Conservation (phyloP, 805 yeast species). For the Kuraishia molischiana region DNA sequence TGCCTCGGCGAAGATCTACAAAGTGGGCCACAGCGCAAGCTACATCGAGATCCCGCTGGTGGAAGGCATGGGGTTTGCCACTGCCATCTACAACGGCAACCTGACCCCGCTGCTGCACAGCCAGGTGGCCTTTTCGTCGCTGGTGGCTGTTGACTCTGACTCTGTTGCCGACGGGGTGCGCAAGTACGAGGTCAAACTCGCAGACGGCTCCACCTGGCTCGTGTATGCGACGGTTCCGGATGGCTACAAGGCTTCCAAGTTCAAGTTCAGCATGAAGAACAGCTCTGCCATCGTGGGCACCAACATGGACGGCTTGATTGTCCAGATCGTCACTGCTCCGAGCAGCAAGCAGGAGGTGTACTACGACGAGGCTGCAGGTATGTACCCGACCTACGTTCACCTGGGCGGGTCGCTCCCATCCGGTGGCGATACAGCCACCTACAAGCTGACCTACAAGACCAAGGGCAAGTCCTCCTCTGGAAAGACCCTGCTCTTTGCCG, state of each 20-base stretch:
- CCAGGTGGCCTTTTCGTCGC: slow-evolving; percentile 31
- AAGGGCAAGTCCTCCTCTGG: slow-evolving; percentile 38
- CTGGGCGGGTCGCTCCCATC: slow-evolving; percentile 27
- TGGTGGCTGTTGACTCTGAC: slow-evolving; percentile 24
- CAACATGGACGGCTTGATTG: slow-evolving; percentile 24
- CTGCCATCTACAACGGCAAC: slow-evolving; percentile 39
- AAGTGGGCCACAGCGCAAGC: slow-evolving; percentile 19
- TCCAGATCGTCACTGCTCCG: slow-evolving; percentile 45
- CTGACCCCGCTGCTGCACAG: slow-evolving; percentile 36
- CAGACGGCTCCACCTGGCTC: slow-evolving; percentile 37
- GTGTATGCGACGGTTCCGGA: slow-evolving; percentile 35
- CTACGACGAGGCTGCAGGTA: slow-evolving; percentile 64
- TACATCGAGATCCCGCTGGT: slow-evolving; percentile 40
- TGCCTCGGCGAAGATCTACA: slow-evolving; percentile 31
- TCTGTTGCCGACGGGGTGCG: slow-evolving; percentile 17
- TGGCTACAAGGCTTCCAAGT: slow-evolving; percentile 14
- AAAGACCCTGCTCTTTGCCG: slow-evolving; percentile 36
- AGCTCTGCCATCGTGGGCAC: slow-evolving; percentile 27
- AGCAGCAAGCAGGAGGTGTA: slow-evolving; percentile 21
- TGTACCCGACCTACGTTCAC: slow-evolving; percentile 39
- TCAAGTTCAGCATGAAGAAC: slow-evolving; percentile 22
- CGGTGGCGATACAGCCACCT: slow-evolving; percentile 12
- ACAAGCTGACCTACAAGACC: slow-evolving; percentile 37
- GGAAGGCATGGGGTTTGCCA: slow-evolving; percentile 51
- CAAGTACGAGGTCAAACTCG: slow-evolving; percentile 29